Conservation (phyloP, 352 stramenopile species). For the Phytophthora sansomeana region DNA sequence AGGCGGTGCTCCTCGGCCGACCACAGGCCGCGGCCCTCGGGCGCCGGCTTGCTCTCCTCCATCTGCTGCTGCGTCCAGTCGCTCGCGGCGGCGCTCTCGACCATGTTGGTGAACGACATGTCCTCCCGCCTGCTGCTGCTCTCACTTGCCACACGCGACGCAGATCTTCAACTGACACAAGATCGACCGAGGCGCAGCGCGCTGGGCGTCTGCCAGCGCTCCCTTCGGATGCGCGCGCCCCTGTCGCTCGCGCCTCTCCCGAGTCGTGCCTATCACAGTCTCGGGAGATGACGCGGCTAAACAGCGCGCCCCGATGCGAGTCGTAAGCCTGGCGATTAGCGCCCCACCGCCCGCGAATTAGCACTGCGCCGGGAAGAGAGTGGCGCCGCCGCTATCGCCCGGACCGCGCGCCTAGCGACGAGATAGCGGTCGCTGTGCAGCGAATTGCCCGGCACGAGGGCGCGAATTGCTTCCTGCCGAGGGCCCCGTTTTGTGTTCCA, state of each 20-base stretch:
- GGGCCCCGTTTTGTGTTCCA: constrained; percentile 35
- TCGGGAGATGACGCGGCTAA: constrained; percentile 39
- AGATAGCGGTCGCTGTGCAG: constrained; percentile 3
- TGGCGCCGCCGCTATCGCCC: not conserved
- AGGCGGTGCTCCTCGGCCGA: constrained; percentile 76
- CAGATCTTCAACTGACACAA: constrained; percentile 72
- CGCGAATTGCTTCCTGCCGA: constrained; percentile 5
- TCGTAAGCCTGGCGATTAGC: constrained; percentile 23
- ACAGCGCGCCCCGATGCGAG: constrained; percentile 8
- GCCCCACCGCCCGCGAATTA: constrained; percentile 7
- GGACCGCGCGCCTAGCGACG: not conserved
- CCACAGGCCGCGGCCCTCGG: constrained; percentile 74
- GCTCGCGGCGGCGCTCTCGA: constrained; percentile 30
- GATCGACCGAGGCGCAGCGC: constrained; percentile 19
- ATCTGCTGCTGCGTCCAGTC: constrained; percentile 42
- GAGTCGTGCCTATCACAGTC: constrained; percentile 27
- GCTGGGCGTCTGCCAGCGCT: constrained; percentile 14
- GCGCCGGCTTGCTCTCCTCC: constrained; percentile 43
- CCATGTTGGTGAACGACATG: constrained; percentile 49
- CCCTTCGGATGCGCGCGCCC: constrained; percentile 22
- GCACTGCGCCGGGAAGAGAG: not conserved
- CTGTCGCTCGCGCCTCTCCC: constrained; percentile 35
- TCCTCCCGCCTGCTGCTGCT: constrained; percentile 10
- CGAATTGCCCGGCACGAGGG: constrained; percentile 3
- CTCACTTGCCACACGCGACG: constrained; percentile 38